These are phyloP conservation scores for Yarrowia sp. DNA, from an alignment of 805 yeast genomes.

Conservation along the genomic window DNA sequence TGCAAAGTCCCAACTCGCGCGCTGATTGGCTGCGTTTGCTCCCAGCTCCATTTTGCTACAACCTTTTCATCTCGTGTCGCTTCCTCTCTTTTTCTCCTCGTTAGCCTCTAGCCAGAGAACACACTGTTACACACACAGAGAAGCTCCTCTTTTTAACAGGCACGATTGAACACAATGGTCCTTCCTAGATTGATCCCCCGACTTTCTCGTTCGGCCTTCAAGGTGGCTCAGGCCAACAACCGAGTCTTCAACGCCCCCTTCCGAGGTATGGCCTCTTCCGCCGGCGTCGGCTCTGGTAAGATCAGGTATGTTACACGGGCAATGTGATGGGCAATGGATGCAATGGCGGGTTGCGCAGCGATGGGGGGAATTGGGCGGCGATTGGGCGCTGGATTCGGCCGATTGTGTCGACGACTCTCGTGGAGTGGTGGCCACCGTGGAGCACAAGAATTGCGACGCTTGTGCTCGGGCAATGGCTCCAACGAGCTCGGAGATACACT, in stretches of 20 bases:
- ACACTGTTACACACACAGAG: conserved; percentile 40
- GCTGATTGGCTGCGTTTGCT: conserved; percentile 39
- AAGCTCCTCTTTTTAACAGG: conserved; percentile 40
- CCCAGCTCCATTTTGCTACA: conserved; percentile 38
- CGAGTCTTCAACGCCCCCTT: conserved; percentile 57
- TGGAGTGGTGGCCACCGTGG: background rate
- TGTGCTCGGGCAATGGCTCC: conserved; percentile 24
- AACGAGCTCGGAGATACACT: conserved; percentile 2
- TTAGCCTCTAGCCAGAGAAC: conserved; percentile 40
- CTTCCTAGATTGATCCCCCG: conserved; percentile 55
- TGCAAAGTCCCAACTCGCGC: background rate
- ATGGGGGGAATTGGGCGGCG: background rate
- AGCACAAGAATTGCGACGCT: conserved; percentile 8
- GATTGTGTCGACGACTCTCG: conserved; percentile 9
- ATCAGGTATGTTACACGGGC: conserved; percentile 72
- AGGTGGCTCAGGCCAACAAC: conserved; percentile 84
- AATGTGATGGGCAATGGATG: conserved; percentile 11
- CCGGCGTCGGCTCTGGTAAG: conserved; percentile 72
- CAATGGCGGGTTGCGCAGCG: background rate
- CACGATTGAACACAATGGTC: conserved; percentile 62
- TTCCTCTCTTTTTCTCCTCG: conserved; percentile 32
- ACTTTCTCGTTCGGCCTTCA: conserved; percentile 81
- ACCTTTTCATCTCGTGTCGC: conserved; percentile 39
- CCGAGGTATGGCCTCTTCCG: conserved; percentile 81
- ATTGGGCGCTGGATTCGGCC: background rate